Base-by-base conservation (phyloP, 1,284 basidiomycete species). In the Tilletia setariae region DNA sequence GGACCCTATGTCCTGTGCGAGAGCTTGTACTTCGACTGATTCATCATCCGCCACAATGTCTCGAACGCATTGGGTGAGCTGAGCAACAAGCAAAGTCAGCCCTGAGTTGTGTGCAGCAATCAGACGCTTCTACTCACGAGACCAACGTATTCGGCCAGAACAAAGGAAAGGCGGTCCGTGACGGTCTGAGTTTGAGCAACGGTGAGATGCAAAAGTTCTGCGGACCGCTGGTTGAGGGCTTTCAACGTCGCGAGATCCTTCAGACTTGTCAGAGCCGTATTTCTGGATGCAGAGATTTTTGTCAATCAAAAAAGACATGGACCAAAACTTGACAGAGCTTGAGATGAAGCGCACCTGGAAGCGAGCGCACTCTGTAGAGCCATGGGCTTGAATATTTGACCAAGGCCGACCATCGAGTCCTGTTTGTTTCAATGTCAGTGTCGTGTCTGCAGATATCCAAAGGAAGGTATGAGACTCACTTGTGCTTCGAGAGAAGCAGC, bases 121-220 rank as follows among this genome's bases (percentile, higher is more conserved):
- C n/a, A 35, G 56, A 6, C 32, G 15, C 15, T 30, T 32, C 7
- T 61, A 66, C 64, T 66, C 64, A 66, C 64, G 11, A 66, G 21
- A 3, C 44, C 64, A 25, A 66, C 64, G 30, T 46, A 66, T 23
- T 66, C 64, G 15, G 64, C 64, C 6, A 66, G 46, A 21, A 49
- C 59, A 47, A 66, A 66, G 21, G 44, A 53, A 21, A 66, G 51
- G n/a, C 46, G 51, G 9, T 32, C 51, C 28, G 47, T 49, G 30
- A 73, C 70, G 3, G 72, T 69, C 4, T 70, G 63, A n/a, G 73
- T 68, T 42, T 70, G 73, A 30, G 72, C 70, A 61, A 72, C 43
- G 8, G 70, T 67, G n/a, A 71, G 68, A 23, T 70, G 63, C 9
- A 71, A 66, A 8, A 67, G 64, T 46, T 68, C 68, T 64, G 73